phyloP scores from a whole-genome alignment of 768 basidiomycete genomes.

The Collybia sordida region DNA sequence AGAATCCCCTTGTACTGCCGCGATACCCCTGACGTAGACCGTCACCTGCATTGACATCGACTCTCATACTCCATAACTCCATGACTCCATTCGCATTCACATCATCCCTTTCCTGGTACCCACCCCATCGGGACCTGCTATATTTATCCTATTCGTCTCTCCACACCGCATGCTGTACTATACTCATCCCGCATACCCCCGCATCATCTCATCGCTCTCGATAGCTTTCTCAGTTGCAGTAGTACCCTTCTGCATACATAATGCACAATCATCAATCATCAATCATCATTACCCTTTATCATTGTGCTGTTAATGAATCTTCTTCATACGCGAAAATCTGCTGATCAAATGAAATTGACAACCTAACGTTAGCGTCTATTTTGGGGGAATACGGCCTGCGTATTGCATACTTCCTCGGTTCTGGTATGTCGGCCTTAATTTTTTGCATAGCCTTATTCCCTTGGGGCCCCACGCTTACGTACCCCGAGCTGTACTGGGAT shows the following conservation, averaged over 20 bases:
- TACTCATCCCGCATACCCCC: constrained; percentile 13
- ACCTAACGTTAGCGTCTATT: no score
- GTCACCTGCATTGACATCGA: constrained; percentile 11
- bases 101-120: constrained; percentile 2
- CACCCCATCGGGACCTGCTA: neutral
- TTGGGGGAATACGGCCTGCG: no score
- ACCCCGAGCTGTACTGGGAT: neutral
- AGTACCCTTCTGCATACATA: constrained; percentile 6
- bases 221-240: constrained; percentile 15
- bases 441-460: no score
- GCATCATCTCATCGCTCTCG: constrained; percentile 11
- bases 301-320: no score
- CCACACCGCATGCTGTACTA: neutral
- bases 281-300: no score
- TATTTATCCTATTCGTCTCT: constrained; percentile 15
- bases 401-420: no score
- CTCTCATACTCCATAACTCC: neutral
- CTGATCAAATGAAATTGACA: no score
- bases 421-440: no score
- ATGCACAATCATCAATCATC: constrained; percentile 7
- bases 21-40: constrained; percentile 16
- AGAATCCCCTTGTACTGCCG: neutral
- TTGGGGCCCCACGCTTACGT: neutral
- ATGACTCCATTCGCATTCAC: constrained; percentile 3
- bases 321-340: no score